These are phyloP conservation scores for Penicillium sp. DNA, from an alignment of 2,329 filamentous ascomycete genomes.

Conservation along the genomic window DNA sequence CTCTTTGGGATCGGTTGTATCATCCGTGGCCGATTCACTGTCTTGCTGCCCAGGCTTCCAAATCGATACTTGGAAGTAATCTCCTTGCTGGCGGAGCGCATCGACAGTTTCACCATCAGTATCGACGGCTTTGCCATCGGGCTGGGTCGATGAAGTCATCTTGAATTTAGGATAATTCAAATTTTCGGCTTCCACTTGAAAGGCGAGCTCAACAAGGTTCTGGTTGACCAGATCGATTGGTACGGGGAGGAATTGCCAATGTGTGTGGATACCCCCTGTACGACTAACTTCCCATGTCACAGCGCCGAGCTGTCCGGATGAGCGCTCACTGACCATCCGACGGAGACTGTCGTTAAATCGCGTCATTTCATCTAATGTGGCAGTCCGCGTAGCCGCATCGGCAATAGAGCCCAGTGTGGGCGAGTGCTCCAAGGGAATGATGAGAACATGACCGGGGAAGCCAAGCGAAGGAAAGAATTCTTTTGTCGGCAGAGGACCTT, in stretches of 20 bases:
- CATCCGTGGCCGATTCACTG: neutral
- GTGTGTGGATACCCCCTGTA: constrained; percentile 71
- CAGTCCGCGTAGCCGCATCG: constrained; percentile 49
- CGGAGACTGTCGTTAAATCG: constrained; percentile 73
- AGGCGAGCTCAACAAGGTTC: constrained; percentile 78
- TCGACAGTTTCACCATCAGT: constrained; percentile 9
- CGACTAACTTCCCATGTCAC: constrained; percentile 93
- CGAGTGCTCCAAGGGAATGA: constrained; percentile 79
- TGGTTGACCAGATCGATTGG: constrained; percentile 60
- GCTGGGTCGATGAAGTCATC: constrained; percentile 14
- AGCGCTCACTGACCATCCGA: constrained; percentile 57
- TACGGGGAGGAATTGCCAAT: constrained; percentile 89
- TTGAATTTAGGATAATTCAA: constrained; percentile 52
- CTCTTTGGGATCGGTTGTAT: neutral
- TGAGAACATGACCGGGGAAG: constrained; percentile 81
- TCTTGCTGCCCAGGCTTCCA: constrained; percentile 47
- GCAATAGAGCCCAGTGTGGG: constrained; percentile 67
- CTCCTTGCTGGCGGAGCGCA: constrained; percentile 38
- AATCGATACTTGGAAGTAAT: constrained; percentile 80
- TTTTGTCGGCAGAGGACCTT: constrained; percentile 72
- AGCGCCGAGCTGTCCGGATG: constrained; percentile 59
- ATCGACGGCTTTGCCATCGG: constrained; percentile 13
- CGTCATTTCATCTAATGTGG: constrained; percentile 73
- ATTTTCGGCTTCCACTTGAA: constrained; percentile 83
- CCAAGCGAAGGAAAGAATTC: constrained; percentile 65